Base-by-base conservation (phyloP, 768 basidiomycete species). In the Mycena albidolilacea region DNA sequence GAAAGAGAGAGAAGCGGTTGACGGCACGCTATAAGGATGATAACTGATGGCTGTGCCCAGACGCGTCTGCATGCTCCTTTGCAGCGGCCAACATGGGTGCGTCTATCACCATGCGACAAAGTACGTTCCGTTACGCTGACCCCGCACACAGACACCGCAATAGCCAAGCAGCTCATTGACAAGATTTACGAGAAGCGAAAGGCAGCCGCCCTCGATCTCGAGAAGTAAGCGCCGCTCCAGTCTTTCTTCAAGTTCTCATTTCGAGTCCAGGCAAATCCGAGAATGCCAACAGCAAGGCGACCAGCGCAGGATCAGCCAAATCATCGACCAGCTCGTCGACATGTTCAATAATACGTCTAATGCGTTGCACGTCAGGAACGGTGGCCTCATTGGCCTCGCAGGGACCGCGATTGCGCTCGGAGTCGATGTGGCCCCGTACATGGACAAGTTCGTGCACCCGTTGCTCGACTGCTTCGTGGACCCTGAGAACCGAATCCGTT, bases 151-250 rank as follows among this genome's bases (percentile, higher is more conserved):
- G 95, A 96, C 78, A 85, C 91, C 68, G 88, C 90, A 71, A 90
- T 95, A 61, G 86, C 93, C 54, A 93, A 92, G 80, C 95, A 95
- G 80, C 86, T 96, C 70, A 89, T 95, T 59, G 95, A 96, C 90
- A 96, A 96, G 87, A 93, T 96, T 82, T 98, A 98, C 81, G 97
- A 98, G 87, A 96, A 97, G 84, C 91, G 97, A 70, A 98, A 98
- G 84, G 91, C 95, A 9, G 96, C 97, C 8, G 97, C 97, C 9
- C 90, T 97, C 64, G 97, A 98, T 64, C 90, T 99, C 64, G 97
- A 99, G 86, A 98, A 96, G 96, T 97, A 80, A 76, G 84, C 30
- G 78, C 67, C 14, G 39, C 14, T 70, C 19, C 8, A 19, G 6
- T 19, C 46, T 44, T 6, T 54, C 23, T 43, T 72, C 23, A 41